Percentiles rank a stretch among this genome's conserved stretches.
Evolutionary conservation across 2,329 filamentous ascomycete genomes (phyloP).

Genomic region (Fusarium temperatum): DNA sequence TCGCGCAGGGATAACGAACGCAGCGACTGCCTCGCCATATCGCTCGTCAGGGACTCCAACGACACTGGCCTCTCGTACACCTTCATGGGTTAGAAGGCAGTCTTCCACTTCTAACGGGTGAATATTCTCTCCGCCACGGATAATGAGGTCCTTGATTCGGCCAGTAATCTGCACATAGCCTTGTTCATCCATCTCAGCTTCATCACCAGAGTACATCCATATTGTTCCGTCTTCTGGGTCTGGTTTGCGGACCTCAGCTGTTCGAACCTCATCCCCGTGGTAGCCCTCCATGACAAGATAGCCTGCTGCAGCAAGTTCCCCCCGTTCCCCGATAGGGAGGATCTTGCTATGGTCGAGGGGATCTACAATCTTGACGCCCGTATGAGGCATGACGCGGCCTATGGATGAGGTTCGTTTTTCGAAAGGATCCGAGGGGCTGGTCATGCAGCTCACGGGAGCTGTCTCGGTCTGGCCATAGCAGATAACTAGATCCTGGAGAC

Average conservation of each 20-base stretch:
- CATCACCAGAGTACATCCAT: constrained; percentile 96
- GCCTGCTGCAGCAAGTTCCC: constrained; percentile 84
- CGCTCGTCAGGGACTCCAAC: constrained; percentile 83
- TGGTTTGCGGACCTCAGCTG: constrained; percentile 68
- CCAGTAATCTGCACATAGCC: constrained; percentile 92
- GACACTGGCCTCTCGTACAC: constrained; percentile 79
- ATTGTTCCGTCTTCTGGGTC: constrained; percentile 61
- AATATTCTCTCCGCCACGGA: constrained; percentile 94
- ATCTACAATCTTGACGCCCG: constrained; percentile 78
- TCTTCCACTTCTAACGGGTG: constrained; percentile 94
- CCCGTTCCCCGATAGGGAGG: constrained; percentile 71
- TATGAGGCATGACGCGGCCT: constrained; percentile 85
- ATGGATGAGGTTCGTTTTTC: constrained; percentile 79
- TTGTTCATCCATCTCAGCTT: constrained; percentile 82
- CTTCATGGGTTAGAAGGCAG: constrained; percentile 77
- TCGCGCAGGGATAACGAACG: constrained; percentile 73
- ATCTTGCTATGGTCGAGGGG: constrained; percentile 66
- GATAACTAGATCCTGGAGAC: constrained; percentile 84
- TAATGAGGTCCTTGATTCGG: constrained; percentile 94
- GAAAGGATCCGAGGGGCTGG: constrained; percentile 77
- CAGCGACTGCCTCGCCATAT: constrained; percentile 88
- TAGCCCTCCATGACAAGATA: constrained; percentile 94
- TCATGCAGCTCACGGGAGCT: constrained; percentile 81
- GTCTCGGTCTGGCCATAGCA: constrained; percentile 99
- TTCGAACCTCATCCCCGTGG: constrained; percentile 77